A percentile compares a stretch with the other conserved stretches of the same genome.
Evolutionary conservation across 2,329 filamentous ascomycete genomes (phyloP).

Genomic region (Clonostachys solani): DNA sequence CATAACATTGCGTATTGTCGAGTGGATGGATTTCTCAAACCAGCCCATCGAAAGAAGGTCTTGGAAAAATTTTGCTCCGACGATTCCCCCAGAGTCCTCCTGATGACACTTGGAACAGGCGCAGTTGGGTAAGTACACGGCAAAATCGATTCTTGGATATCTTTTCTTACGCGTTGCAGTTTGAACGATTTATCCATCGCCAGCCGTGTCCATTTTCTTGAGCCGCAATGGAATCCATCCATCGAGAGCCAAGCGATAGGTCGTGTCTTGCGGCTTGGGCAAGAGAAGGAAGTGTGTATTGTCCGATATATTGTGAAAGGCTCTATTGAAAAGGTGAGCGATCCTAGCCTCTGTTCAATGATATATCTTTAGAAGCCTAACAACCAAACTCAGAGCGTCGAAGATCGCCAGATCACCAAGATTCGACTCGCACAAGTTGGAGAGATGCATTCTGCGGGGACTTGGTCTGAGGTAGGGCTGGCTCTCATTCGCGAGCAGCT

Average conservation of each 20-base stretch:
- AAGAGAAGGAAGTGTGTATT: conserved; percentile 33
- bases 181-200: conserved; percentile 33
- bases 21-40: conserved; percentile 37
- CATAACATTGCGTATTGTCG: conserved; percentile 22
- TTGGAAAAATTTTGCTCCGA: conserved; percentile 28
- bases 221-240: conserved; percentile 51
- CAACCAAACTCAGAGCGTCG: background rate
- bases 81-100: conserved; percentile 25
- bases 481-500: no score
- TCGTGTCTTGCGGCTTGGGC: conserved; percentile 40
- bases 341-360: no score
- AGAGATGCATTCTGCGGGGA: no score
- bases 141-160: background rate
- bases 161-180: background rate
- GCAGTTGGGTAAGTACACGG: conserved; percentile 35
- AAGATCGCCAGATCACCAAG: background rate
- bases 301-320: conserved; percentile 36
- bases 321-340: conserved; percentile 37
- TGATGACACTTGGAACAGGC: conserved; percentile 50
- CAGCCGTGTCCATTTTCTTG: conserved; percentile 43
- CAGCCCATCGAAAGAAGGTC: conserved; percentile 25
- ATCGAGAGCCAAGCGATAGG: conserved; percentile 48
- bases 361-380: background rate
- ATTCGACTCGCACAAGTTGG: background rate
- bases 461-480: no score